These are phyloP conservation scores for Nowakowskiella sp. DNA, from an alignment of 192 early-diverging fungal species.

Conservation along the genomic window DNA sequence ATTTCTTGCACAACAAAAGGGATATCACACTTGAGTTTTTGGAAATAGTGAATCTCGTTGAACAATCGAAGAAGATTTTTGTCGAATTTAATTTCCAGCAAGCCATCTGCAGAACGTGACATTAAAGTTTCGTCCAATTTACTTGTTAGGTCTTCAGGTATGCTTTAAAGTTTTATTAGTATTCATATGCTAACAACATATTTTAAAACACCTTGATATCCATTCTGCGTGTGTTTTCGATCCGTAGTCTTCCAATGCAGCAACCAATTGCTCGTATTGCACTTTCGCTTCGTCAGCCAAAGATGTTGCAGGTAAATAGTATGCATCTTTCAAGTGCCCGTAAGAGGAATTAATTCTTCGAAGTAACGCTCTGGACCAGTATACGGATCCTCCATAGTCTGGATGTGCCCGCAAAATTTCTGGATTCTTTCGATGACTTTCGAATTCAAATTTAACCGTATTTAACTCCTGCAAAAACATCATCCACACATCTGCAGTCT, in stretches of 20 bases:
- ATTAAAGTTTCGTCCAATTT: constrained; percentile 43
- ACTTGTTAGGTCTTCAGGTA: constrained; percentile 27
- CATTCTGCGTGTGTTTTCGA: constrained; percentile 49
- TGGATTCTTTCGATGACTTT: constrained; percentile 46
- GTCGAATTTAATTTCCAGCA: constrained; percentile 57
- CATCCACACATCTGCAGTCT: constrained; percentile 49
- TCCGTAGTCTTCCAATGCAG: constrained; percentile 53
- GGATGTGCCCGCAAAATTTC: constrained; percentile 49
- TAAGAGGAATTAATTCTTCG: constrained; percentile 37
- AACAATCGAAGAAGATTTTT: constrained; percentile 44
- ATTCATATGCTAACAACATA: too few relatives aligned
- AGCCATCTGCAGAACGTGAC: constrained; percentile 23
- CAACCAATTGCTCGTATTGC: constrained; percentile 42
- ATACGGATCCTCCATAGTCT: constrained; percentile 49
- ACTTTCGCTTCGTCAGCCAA: constrained; percentile 45
- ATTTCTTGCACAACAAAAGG: constrained; percentile 57
- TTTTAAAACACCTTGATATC: constrained; percentile 11
- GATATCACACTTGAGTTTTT: constrained; percentile 53
- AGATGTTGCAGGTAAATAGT: constrained; percentile 45
- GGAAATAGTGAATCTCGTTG: constrained; percentile 49
- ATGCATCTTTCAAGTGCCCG: constrained; percentile 32
- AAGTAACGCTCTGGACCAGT: constrained; percentile 53
- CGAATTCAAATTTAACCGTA: constrained; percentile 53
- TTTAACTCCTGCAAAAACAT: constrained; percentile 50
- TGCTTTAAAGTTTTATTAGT: constrained; percentile 10